Percentiles rank a stretch among this genome's conserved stretches.
Evolutionary conservation across 345 rosid species (phyloP).

Genomic region (Populus alba): DNA sequence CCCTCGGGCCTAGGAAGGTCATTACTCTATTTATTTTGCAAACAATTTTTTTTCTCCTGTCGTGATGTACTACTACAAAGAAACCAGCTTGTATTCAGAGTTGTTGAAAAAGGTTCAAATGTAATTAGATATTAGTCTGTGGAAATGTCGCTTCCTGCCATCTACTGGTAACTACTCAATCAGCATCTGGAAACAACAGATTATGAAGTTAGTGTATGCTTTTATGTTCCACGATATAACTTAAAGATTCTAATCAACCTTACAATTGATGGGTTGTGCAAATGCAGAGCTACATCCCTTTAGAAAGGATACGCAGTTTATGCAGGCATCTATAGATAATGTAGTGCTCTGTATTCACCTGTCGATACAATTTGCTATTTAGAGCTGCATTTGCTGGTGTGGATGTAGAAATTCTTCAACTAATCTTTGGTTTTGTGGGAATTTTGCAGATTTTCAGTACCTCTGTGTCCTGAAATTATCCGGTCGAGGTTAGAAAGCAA

Average conservation of each 20-base stretch:
- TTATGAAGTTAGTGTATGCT: too few relatives aligned
- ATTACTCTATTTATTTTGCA: not conserved
- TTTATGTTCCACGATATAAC: too few relatives aligned
- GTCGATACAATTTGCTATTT: not conserved
- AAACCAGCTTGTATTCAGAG: not conserved
- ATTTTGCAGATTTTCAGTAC: slow-evolving; percentile 29
- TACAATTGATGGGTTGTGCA: not conserved
- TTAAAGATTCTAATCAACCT: not conserved
- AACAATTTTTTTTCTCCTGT: not conserved
- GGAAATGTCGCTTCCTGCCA: too few relatives aligned
- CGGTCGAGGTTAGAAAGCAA: slow-evolving; percentile 19
- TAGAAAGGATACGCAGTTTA: not conserved
- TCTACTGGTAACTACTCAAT: too few relatives aligned
- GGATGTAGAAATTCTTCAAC: not conserved
- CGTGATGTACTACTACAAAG: too few relatives aligned
- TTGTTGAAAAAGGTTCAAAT: not conserved
- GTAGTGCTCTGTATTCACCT: not conserved
- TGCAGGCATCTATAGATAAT: not conserved
- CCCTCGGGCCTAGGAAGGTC: not conserved
- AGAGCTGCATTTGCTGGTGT: not conserved
- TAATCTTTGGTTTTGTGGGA: not conserved
- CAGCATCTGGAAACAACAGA: too few relatives aligned
- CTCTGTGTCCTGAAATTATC: slow-evolving; percentile 26
- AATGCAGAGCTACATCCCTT: not conserved
- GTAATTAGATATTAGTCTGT: too few relatives aligned